Evolutionary conservation across 2,329 filamentous ascomycete species (phyloP).

Genomic region (Cordyceps javanica): DNA sequence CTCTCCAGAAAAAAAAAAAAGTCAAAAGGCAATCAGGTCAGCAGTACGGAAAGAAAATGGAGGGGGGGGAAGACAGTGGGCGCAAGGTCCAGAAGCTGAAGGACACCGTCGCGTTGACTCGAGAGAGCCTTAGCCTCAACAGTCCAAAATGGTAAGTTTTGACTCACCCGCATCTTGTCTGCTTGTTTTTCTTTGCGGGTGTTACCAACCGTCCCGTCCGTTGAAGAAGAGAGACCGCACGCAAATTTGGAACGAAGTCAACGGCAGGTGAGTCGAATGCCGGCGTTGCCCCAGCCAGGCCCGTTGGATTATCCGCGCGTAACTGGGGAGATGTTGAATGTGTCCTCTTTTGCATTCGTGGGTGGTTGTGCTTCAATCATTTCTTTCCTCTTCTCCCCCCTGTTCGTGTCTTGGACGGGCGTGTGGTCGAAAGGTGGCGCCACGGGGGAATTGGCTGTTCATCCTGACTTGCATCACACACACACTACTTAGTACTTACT

Average conservation of each 20-base stretch:
- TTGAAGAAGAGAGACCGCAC: constrained; percentile 10
- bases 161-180: constrained; percentile 3
- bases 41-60: neutral
- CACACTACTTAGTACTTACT: too few species aligned
- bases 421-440: neutral
- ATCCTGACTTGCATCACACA: constrained; percentile 6
- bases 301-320: neutral
- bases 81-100: neutral
- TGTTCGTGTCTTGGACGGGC: constrained; percentile 4
- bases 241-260: neutral
- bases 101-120: neutral
- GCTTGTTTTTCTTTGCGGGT: neutral
- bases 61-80: neutral
- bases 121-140: constrained; percentile 4
- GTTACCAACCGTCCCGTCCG: neutral
- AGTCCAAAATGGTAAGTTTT: constrained; percentile 5
- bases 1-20: neutral
- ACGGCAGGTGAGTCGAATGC: neutral
- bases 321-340: neutral
- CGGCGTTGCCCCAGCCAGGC: neutral
- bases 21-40: neutral
- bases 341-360: neutral
- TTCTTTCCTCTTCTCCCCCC: constrained; percentile 2
- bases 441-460: constrained; percentile 1
- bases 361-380: constrained; percentile 6